Conservation (phyloP, 257 asterid species). For the Lantana camara region DNA sequence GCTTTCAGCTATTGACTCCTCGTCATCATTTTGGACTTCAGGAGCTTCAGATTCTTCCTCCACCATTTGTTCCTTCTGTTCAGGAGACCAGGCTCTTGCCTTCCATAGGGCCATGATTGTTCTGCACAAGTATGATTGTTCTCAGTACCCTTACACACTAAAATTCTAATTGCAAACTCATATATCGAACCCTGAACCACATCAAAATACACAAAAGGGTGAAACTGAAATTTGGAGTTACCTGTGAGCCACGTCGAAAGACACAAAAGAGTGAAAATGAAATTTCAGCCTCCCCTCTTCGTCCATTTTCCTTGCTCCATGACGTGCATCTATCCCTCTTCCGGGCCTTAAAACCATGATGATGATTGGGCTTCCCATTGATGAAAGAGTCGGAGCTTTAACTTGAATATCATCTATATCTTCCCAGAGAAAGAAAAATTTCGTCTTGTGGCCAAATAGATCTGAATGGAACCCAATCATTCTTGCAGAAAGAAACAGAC, state of each 20-base stretch:
- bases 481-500: constrained; percentile 94
- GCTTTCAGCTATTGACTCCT: constrained; percentile 58
- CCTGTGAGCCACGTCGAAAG: constrained; percentile 89
- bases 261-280: constrained; percentile 94
- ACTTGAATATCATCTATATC: constrained; percentile 93
- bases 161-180: neutral
- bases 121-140: constrained; percentile 39
- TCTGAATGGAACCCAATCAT: constrained; percentile 97
- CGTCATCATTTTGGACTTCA: constrained; percentile 62
- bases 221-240: constrained; percentile 74
- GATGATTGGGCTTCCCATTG: constrained; percentile 96
- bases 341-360: constrained; percentile 81
- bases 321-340: constrained; percentile 87
- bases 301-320: constrained; percentile 93
- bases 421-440: constrained; percentile 96
- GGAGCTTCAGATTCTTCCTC: constrained; percentile 78
- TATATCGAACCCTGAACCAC: constrained; percentile 11
- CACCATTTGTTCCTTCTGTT: constrained; percentile 84
- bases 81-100: constrained; percentile 91
- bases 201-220: constrained; percentile 88
- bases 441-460: constrained; percentile 93
- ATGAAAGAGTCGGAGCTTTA: constrained; percentile 86
- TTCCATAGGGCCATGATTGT: constrained; percentile 96
- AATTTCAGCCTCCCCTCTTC: constrained; percentile 86
- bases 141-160: neutral